Conservation (phyloP, 164 flowering plant genomes). For the Piper longum region DNA sequence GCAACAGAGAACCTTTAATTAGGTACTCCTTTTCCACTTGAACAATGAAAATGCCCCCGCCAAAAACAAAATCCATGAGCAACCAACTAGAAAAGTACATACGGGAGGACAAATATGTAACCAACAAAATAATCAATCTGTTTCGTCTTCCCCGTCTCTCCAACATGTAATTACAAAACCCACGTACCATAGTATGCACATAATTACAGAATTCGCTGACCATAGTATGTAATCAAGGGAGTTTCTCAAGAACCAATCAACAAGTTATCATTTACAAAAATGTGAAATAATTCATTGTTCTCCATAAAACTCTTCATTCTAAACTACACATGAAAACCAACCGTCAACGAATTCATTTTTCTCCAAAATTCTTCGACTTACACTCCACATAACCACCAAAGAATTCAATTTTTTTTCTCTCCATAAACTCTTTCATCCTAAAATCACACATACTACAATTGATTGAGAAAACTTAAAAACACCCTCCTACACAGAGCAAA, state of each 20-base stretch:
- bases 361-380: background rate
- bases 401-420: background rate
- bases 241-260: background rate
- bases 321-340: background rate
- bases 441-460: background rate
- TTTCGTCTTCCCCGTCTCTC: background rate
- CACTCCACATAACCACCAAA: background rate
- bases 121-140: background rate
- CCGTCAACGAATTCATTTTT: no score
- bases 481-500: no score
- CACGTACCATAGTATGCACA: background rate
- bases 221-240: background rate
- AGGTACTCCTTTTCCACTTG: background rate
- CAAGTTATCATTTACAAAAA: background rate
- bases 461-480: background rate
- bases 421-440: no score
- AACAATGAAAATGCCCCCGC: background rate
- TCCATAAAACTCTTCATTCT: background rate
- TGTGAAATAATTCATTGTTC: background rate
- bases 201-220: no score
- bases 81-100: background rate
- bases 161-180: background rate
- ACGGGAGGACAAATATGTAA: background rate
- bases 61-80: no score
- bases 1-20: background rate